phyloP scores from a whole-genome alignment of 148 eudicot genomes.

The Salicornia ramosissima region DNA sequence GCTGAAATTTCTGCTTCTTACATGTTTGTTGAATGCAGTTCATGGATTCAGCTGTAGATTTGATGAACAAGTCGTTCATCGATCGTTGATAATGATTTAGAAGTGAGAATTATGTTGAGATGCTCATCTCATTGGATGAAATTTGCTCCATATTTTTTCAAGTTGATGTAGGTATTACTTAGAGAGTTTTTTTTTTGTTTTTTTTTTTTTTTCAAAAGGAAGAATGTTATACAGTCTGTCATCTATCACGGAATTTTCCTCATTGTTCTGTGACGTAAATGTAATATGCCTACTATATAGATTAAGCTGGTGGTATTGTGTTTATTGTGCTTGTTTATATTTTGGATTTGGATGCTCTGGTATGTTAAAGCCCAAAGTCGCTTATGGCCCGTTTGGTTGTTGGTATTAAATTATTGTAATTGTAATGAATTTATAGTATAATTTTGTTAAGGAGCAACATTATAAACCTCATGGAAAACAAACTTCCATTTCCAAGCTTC shows the following conservation, averaged over 20 bases:
- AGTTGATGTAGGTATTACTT: neutral
- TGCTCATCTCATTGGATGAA: slow-evolving; percentile 13
- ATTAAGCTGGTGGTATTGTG: slow-evolving; percentile 6
- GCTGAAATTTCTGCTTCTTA: too few species aligned
- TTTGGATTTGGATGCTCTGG: too few species aligned
- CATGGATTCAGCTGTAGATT: slow-evolving; percentile 81
- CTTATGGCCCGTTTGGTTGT: too few species aligned
- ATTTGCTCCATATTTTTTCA: slow-evolving; percentile 7
- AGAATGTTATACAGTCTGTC: neutral
- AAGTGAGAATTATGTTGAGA: neutral
- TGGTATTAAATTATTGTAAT: too few species aligned
- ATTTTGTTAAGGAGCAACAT: too few species aligned
- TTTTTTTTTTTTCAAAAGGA: neutral
- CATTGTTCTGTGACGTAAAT: slow-evolving; percentile 6
- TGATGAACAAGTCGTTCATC: slow-evolving; percentile 73
- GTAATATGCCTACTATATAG: slow-evolving; percentile 5
- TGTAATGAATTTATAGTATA: too few species aligned
- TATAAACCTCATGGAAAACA: too few species aligned
- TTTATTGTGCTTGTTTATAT: too few species aligned
- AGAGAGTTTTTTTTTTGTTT: slow-evolving; percentile 11
- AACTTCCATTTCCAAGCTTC: too few species aligned
- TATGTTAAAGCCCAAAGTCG: too few species aligned
- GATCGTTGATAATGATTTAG: slow-evolving; percentile 40
- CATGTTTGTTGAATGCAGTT: too few species aligned
- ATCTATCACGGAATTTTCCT: slow-evolving; percentile 15